Base-by-base conservation (phyloP, 176 grass and related monocot species). In the Chloris gayana region DNA sequence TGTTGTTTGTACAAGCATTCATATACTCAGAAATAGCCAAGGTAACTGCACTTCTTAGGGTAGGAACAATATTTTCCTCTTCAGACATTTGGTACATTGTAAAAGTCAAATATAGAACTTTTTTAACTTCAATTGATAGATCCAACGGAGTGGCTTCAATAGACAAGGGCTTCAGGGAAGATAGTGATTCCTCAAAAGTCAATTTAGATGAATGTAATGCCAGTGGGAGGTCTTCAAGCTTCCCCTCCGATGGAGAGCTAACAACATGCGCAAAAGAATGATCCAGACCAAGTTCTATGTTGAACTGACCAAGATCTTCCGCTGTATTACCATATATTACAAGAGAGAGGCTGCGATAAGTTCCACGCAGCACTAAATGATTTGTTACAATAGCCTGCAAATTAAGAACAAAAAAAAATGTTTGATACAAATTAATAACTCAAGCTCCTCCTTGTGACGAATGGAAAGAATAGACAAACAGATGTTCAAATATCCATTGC, bases 241-340 rank as follows among this genome's bases (percentile, higher is more conserved):
- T 98, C 69, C 92, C 95, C 76, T 94, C 95, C 73, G 83, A 94
- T 72, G 95, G 92, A 74, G 95, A 94, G 78, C 84, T 92, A 77
- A 98, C 88, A 46, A 94, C 90, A 90, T 98, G 94, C 8, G 78
- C 88, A 32, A 98, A 81, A 72, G 95, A 93, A 94, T 84, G 88
- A 67, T 98, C 95, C 31, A 98, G 68, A 72, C 86, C 95, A 70
- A 98, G 87, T 85, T 91, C 95, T 80, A 98, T 93, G 78, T 98
- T 98, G 85, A 98, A 98, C 67, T 98, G 95, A 74, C 95, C 95
- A 75, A 98, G 95, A 79, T 98, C 90, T 88, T 98, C 95, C 9
- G 95, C 92, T 2, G 92, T 98, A 89, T 98, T 98, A 44, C 95
- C 95, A 85, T 95, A 98, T 64, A 98, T 89, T 76, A 98, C 88